These are phyloP conservation scores for Prunus fruticosa DNA, from an alignment of 306 rosid species.

Conservation along the genomic window DNA sequence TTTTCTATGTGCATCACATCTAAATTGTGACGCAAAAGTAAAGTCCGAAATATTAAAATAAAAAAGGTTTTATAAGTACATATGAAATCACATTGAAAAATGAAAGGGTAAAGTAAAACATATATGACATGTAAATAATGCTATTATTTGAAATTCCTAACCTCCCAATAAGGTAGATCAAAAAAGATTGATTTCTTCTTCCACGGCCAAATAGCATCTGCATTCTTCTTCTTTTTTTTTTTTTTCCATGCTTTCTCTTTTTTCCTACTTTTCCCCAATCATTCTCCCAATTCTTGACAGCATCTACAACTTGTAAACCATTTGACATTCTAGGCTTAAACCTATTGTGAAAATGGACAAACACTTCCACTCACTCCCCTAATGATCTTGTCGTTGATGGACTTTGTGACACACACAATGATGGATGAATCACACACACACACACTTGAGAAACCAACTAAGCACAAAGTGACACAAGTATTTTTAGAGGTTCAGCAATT, in stretches of 20 bases:
- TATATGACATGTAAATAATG: not conserved
- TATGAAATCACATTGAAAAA: not conserved
- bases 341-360: too few relatives aligned
- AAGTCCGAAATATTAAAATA: not conserved
- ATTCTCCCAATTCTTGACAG: not conserved
- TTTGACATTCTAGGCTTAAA: not conserved
- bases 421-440: too few relatives aligned
- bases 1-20: not conserved
- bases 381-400: too few relatives aligned
- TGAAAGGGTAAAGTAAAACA: not conserved
- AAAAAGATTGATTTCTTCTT: not conserved
- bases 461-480: too few relatives aligned
- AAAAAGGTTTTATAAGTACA: not conserved
- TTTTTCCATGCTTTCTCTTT: not conserved
- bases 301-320: not conserved
- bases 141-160: not conserved
- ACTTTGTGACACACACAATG: too few relatives aligned
- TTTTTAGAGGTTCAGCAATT: too few relatives aligned
- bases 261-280: not conserved
- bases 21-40: not conserved
- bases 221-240: not conserved
- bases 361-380: too few relatives aligned
- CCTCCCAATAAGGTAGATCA: not conserved
- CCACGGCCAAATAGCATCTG: not conserved
- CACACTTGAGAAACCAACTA: too few relatives aligned